Evolutionary conservation across 345 rosid species (phyloP), one percentile per base, ranked within the genome.

Genomic region (Erodium maritimum): DNA sequence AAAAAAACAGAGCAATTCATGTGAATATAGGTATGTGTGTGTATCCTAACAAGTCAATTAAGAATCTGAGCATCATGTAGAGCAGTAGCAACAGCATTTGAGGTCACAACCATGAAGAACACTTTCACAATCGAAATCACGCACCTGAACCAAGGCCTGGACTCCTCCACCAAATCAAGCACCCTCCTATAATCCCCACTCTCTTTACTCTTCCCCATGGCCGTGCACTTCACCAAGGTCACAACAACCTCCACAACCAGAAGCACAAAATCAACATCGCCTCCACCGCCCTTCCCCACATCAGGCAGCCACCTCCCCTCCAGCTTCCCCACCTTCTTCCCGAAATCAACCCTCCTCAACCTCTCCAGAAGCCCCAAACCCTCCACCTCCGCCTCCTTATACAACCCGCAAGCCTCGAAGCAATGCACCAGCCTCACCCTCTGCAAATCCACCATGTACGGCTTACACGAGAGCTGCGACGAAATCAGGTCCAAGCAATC

Each of bases 91-190:
- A 50, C 23, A 53, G 19, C 16, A 24, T 4, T 60, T 9, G 22
- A 48, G 37, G 19, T 21, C 21, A 20, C 16, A 20, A 4, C 19
- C 62, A 45, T 10, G 12, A 22, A 55, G 7, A 55, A 55, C 22
- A 21, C 33, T 18, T 25, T 19, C 9, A 17, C 18, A 48, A 3
- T 4, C 23, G 0, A 46, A 18, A 17, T 1, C 52, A 67, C 74
- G 60, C 19, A 91, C 98, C 86, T 65, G 72, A 79, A 77, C 91
- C 99, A 93, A 13, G 61, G 82, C 54, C 62, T 65, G 21, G 79
- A 91, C 76, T 89, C 94, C 51, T 75, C 77, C 12, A 85, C 76
- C 73, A 93, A 55, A 23, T 56, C 29, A 20, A 86, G 70, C 20
- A 68, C 71, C 60, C 54, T 79, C 52, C 62, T 67, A 65, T 77